phyloP scores from a whole-genome alignment of 106 monocot species.

The Acorus calamus region DNA sequence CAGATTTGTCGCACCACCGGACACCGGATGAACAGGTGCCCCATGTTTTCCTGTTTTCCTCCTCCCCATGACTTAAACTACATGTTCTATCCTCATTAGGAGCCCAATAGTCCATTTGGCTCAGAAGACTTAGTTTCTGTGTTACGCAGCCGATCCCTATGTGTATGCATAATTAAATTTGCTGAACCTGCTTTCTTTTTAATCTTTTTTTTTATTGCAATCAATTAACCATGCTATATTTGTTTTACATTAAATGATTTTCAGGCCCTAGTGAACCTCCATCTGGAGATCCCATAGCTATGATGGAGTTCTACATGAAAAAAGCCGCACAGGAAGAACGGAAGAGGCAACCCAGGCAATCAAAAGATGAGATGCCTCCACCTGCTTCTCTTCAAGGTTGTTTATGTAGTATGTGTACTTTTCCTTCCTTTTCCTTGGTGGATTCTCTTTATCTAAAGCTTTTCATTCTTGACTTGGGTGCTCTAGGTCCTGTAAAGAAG shows the following conservation, averaged over 20 bases:
- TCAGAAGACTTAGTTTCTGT: too few species aligned
- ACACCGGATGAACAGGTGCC: too few species aligned
- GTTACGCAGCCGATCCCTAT: too few species aligned
- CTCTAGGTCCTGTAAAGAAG: constrained; percentile 40
- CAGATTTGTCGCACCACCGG: too few species aligned
- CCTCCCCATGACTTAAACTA: too few species aligned
- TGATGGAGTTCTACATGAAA: constrained; percentile 99
- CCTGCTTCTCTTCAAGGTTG: constrained; percentile 94
- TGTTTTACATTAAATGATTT: neutral
- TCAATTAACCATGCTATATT: too few species aligned
- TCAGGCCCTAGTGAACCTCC: constrained; percentile 45
- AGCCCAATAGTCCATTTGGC: too few species aligned
- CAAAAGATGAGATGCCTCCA: constrained; percentile 99
- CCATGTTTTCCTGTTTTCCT: too few species aligned
- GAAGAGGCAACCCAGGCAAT: constrained; percentile 61
- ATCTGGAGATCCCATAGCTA: constrained; percentile 65
- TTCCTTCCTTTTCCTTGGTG: neutral
- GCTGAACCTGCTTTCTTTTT: too few species aligned
- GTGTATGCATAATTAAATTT: too few species aligned
- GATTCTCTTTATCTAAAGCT: neutral
- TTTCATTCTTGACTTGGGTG: neutral
- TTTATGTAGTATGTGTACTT: neutral
- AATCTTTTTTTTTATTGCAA: too few species aligned
- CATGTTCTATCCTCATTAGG: too few species aligned
- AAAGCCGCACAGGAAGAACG: constrained; percentile 92